Evolutionary conservation across 2,329 filamentous ascomycete species (phyloP), one percentile per base, ranked within the genome.

Genomic region (Cryphonectria radicalis): DNA sequence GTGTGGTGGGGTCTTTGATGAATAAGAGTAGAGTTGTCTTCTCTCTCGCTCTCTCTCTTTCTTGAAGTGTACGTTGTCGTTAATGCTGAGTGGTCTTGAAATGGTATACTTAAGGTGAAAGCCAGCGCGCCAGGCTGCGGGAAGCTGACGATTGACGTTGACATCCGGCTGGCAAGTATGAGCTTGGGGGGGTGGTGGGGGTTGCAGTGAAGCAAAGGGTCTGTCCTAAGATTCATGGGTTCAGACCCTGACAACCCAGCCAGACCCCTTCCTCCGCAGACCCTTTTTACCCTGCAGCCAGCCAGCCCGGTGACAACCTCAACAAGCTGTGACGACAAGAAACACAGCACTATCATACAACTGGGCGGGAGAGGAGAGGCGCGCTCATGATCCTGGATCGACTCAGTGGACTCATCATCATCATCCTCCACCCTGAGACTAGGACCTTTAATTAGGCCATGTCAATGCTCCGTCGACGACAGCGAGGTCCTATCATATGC

Each of bases 101-200:
- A n/a, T 32, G 63, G 46, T 63, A 32, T 67, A n/a, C 46, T 71
- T 37, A 55, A 60, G 14, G 32, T 40, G 32, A 25, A 32, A 65
- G 69, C 50, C 60, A 70, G 59, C 59, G 43, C 25, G 28, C 28
- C 70, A 71, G 70, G 70, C 70, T 71, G 66, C 70, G 68, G 63
- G 69, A 70, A 59, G 71, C 68, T 70, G 68, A 72, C 62, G 65
- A 73, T 65, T 65, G 70, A 65, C 63, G 66, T 59, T 70, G 69
- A 62, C 70, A 19, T 25, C 37, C 63, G 67, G 69, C 74, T 73
- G 75, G 74, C 75, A 68, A 28, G 11, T 13, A 11, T 40, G 63
- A 46, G n/a, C 42, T 65, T 13, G 7, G 50, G 13, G 43, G 28
- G 3, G 59, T 59, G 17, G 8, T 35, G 37, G 3, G 59, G 65